phyloP scores from a whole-genome alignment of 2,329 filamentous ascomycete genomes.

The Harringtonia aguacate region DNA sequence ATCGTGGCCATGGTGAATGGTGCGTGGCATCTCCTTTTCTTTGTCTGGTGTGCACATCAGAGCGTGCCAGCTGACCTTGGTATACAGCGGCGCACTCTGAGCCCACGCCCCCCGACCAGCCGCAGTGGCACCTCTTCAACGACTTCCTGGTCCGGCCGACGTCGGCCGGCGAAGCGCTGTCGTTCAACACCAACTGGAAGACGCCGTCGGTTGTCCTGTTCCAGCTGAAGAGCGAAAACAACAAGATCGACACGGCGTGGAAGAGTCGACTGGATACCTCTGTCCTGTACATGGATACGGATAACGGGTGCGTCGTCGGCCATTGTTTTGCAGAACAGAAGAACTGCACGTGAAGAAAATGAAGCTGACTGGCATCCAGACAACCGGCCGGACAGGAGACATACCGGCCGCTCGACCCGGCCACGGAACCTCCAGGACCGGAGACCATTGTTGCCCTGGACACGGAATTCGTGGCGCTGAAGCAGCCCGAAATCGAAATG shows the following conservation, averaged over 20 bases:
- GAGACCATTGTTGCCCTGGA: slow-evolving; percentile 80
- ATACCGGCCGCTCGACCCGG: slow-evolving; percentile 46
- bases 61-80: neutral
- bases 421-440: slow-evolving; percentile 55
- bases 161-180: slow-evolving; percentile 65
- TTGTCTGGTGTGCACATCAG: neutral
- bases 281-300: slow-evolving; percentile 70
- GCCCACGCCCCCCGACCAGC: slow-evolving; percentile 44
- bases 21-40: slow-evolving; percentile 20
- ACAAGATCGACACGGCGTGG: slow-evolving; percentile 78
- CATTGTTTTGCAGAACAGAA: slow-evolving; percentile 6
- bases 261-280: slow-evolving; percentile 74
- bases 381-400: slow-evolving; percentile 31
- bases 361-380: slow-evolving; percentile 16
- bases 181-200: slow-evolving; percentile 89
- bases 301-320: slow-evolving; percentile 37
- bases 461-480: slow-evolving; percentile 89
- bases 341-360: too few relatives aligned
- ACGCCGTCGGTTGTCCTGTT: slow-evolving; percentile 79
- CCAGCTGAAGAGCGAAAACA: slow-evolving; percentile 71
- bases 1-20: slow-evolving; percentile 87
- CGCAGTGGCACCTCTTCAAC: slow-evolving; percentile 93
- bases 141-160: slow-evolving; percentile 85
- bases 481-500: slow-evolving; percentile 90
- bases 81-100: slow-evolving; percentile 57